Conservation (phyloP, 2,329 filamentous ascomycete genomes). For the Ophiosphaerella narmari region DNA sequence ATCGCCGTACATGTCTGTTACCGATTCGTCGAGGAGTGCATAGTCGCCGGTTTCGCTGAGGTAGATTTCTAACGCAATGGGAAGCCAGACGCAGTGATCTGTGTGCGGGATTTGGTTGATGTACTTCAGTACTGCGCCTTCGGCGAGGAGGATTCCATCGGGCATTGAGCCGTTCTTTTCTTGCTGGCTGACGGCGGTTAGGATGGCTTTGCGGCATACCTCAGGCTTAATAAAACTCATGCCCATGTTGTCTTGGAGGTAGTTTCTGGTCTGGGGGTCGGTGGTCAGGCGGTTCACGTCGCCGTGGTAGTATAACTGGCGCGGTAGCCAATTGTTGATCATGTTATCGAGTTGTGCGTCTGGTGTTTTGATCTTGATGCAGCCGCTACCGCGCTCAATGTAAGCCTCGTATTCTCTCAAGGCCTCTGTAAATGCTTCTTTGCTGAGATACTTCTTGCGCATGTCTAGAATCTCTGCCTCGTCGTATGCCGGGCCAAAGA, state of each 20-base stretch:
- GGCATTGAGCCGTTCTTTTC: slow-evolving; percentile 62
- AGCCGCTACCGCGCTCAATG: slow-evolving; percentile 57
- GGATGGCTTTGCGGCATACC: slow-evolving; percentile 55
- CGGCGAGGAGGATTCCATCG: slow-evolving; percentile 59
- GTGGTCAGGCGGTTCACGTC: slow-evolving; percentile 64
- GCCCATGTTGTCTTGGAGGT: slow-evolving; percentile 65
- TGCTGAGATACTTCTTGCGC: slow-evolving; percentile 55
- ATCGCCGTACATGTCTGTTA: slow-evolving; percentile 51
- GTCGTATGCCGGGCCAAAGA: slow-evolving; percentile 61
- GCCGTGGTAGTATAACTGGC: slow-evolving; percentile 63
- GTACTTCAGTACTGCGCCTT: slow-evolving; percentile 63
- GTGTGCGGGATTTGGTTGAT: slow-evolving; percentile 66
- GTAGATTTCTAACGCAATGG: slow-evolving; percentile 60
- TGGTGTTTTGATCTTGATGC: slow-evolving; percentile 58
- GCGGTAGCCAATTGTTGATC: slow-evolving; percentile 64
- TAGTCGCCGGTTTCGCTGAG: slow-evolving; percentile 62
- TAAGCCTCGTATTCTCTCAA: slow-evolving; percentile 57
- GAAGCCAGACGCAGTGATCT: slow-evolving; percentile 64
- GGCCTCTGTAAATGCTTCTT: slow-evolving; percentile 54
- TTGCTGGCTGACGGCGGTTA: slow-evolving; percentile 59
- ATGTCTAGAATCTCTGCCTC: slow-evolving; percentile 56
- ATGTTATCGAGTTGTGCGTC: slow-evolving; percentile 62
- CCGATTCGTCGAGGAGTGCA: slow-evolving; percentile 51
- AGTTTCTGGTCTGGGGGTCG: slow-evolving; percentile 64
- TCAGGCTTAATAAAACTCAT: slow-evolving; percentile 62